Evolutionary conservation across 441 rosid genomes (phyloP).

Genomic region (Croton laevigatus): DNA sequence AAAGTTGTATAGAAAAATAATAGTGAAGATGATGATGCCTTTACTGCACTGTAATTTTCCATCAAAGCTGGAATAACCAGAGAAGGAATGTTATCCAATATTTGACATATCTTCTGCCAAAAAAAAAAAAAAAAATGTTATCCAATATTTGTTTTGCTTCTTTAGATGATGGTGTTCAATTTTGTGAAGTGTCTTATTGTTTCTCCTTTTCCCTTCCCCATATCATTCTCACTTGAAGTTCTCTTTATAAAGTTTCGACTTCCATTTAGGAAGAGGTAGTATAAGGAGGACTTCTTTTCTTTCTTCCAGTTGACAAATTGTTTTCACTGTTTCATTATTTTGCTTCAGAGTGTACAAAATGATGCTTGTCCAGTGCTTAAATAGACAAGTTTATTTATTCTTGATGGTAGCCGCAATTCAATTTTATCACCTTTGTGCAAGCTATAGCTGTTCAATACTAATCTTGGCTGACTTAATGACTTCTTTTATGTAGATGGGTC

Average conservation of each 20-base stretch:
- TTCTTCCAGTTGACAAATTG: background rate
- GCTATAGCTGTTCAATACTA: background rate
- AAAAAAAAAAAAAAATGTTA: too few relatives aligned
- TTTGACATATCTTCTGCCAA: too few relatives aligned
- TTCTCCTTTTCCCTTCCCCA: background rate
- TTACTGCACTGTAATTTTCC: background rate
- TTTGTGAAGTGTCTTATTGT: too few relatives aligned
- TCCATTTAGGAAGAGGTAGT: background rate
- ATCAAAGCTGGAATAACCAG: background rate
- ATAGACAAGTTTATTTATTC: background rate
- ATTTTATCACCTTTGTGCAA: background rate
- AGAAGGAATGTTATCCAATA: background rate
- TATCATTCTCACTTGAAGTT: background rate
- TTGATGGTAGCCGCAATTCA: background rate
- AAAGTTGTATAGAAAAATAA: background rate
- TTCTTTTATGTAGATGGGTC: slow-evolving; percentile 64
- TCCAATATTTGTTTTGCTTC: background rate
- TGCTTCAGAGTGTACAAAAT: background rate
- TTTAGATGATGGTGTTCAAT: background rate
- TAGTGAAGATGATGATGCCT: background rate
- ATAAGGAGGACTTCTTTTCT: background rate
- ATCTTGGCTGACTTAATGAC: slow-evolving; percentile 3
- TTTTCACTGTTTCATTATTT: background rate
- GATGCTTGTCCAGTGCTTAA: background rate
- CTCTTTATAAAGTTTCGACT: background rate